Evolutionary conservation across 2,329 filamentous ascomycete species (phyloP).

Genomic region (Xylaria sp.): DNA sequence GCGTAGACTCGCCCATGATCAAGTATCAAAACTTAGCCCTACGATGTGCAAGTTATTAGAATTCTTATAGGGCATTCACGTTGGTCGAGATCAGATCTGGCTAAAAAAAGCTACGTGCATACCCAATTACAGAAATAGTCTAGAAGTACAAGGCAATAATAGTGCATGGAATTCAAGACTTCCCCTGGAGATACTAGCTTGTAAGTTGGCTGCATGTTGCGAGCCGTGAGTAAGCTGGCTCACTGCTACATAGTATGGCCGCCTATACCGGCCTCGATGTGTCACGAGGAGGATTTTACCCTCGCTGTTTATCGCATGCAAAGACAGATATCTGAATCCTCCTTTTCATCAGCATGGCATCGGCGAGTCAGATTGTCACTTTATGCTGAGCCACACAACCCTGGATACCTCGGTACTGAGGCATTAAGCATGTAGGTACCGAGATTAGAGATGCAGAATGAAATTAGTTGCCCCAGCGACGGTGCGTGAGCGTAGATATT

Average conservation of each 20-base stretch:
- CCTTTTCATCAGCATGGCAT: constrained; percentile 1
- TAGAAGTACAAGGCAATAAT: neutral
- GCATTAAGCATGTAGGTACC: constrained; percentile 5
- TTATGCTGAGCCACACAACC: constrained; percentile 6
- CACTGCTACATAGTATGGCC: neutral
- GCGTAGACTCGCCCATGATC: neutral
- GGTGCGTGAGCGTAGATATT: neutral
- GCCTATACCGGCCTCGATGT: neutral
- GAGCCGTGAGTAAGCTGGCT: neutral
- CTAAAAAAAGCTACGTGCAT: neutral
- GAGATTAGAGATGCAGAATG: constrained; percentile 1
- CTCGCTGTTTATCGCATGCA: neutral
- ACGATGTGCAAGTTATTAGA: neutral
- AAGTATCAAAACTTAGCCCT: constrained; percentile 24
- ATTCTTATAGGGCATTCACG: neutral
- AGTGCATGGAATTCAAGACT: neutral
- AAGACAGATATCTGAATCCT: constrained; percentile 10
- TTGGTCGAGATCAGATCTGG: neutral
- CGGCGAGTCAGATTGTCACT: neutral
- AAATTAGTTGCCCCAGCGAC: constrained; percentile 4
- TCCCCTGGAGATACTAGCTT: neutral
- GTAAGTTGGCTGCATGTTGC: neutral
- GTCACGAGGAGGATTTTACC: constrained; percentile 14
- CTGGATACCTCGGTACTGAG: constrained; percentile 1
- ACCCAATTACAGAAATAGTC: neutral